Conservation (phyloP, 805 yeast genomes). For the Metschnikowia anglica region DNA sequence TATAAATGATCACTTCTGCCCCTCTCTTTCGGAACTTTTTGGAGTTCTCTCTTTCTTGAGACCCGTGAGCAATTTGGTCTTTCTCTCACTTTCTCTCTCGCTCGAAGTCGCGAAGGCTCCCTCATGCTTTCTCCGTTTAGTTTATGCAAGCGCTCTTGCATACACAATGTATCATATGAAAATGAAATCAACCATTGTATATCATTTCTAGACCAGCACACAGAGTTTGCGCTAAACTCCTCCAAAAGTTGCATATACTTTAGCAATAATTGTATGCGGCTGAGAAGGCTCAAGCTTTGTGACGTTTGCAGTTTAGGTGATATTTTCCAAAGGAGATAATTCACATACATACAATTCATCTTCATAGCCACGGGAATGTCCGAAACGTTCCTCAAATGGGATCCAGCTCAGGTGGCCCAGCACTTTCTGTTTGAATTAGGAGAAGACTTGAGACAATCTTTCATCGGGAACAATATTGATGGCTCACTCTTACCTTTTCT, state of each 20-base stretch:
- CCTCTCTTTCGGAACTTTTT: neutral
- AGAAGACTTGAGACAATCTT: slow-evolving; percentile 30
- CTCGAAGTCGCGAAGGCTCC: neutral
- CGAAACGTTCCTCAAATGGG: slow-evolving; percentile 45
- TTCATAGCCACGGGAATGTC: slow-evolving; percentile 4
- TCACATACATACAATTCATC: too few relatives aligned
- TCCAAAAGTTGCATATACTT: too few relatives aligned
- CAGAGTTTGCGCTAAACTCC: too few relatives aligned
- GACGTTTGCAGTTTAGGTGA: too few relatives aligned
- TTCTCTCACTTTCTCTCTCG: slow-evolving; percentile 1
- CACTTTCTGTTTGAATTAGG: slow-evolving; percentile 29
- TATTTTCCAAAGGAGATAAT: neutral
- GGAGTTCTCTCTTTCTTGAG: neutral
- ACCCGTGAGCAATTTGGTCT: too few relatives aligned
- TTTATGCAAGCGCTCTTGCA: slow-evolving; percentile 8
- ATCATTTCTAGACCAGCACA: too few relatives aligned
- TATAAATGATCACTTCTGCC: neutral
- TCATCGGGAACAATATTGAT: slow-evolving; percentile 60
- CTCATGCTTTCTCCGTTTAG: slow-evolving; percentile 1
- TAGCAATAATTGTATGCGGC: too few relatives aligned
- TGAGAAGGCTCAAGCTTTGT: too few relatives aligned
- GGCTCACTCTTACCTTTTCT: slow-evolving; percentile 73
- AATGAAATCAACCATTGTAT: too few relatives aligned
- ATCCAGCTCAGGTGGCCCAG: slow-evolving; percentile 45
- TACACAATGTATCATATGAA: slow-evolving; percentile 4